Percentiles rank a stretch among this genome's conserved stretches.
Evolutionary conservation across 345 rosid genomes (phyloP).

Genomic region (Toxicodendron radicans): DNA sequence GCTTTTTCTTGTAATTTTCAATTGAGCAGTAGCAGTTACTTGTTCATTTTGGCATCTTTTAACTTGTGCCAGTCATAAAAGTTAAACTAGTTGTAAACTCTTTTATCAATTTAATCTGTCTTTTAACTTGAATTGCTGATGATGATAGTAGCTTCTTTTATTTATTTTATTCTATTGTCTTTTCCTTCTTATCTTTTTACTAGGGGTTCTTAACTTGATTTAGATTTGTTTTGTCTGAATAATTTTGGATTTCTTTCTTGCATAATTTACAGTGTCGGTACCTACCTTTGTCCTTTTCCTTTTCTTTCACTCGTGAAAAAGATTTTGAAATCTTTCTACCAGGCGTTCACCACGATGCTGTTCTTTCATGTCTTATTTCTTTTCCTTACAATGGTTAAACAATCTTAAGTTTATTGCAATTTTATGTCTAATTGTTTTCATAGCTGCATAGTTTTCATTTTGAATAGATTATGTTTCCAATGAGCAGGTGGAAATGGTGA

Average conservation of each 20-base stretch:
- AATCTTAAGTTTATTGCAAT: neutral
- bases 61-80: neutral
- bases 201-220: neutral
- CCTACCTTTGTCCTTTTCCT: neutral
- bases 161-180: neutral
- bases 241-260: conserved; percentile 9
- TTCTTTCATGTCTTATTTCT: neutral
- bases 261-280: conserved; percentile 13
- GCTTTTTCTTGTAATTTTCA: neutral
- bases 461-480: conserved; percentile 12
- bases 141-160: neutral
- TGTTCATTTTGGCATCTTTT: conserved; percentile 6
- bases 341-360: neutral
- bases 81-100: neutral
- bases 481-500: conserved; percentile 60
- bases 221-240: neutral
- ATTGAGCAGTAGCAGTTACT: neutral
- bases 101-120: neutral
- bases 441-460: neutral
- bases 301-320: neutral
- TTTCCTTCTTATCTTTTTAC: neutral
- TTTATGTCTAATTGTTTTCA: neutral
- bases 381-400: neutral
- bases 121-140: neutral
- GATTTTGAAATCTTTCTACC: neutral